These are phyloP conservation scores for Chytriomyces hyalinus DNA, from an alignment of 192 early-diverging fungal genomes.

Conservation along the genomic window DNA sequence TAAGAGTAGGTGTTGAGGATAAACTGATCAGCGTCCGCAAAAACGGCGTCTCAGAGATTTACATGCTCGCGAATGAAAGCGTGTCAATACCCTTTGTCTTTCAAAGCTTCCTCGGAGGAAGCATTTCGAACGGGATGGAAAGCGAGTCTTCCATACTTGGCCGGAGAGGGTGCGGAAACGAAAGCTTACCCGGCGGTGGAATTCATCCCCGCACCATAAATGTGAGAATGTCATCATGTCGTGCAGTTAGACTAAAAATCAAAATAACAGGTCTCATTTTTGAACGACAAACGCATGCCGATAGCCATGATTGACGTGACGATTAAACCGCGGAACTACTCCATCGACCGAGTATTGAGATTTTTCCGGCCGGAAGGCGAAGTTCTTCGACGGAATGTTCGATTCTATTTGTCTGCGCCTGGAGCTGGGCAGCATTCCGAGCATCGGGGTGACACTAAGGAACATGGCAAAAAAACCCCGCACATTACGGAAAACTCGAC, in stretches of 20 bases:
- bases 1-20: constrained; percentile 38
- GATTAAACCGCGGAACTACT: constrained; percentile 39
- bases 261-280: constrained; percentile 35
- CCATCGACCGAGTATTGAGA: constrained; percentile 37
- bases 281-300: constrained; percentile 31
- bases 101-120: constrained; percentile 48
- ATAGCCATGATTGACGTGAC: constrained; percentile 40
- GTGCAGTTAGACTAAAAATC: background rate
- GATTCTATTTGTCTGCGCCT: constrained; percentile 22
- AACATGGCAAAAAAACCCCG: background rate
- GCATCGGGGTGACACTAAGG: background rate
- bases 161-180: constrained; percentile 9
- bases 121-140: constrained; percentile 19
- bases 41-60: constrained; percentile 33
- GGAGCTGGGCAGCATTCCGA: background rate
- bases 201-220: constrained; percentile 28
- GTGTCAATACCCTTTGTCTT: constrained; percentile 54
- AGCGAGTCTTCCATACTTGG: constrained; percentile 17
- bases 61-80: constrained; percentile 43
- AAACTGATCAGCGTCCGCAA: constrained; percentile 30
- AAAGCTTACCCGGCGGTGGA: constrained; percentile 21
- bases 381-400: constrained; percentile 39
- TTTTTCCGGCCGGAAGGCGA: constrained; percentile 56
- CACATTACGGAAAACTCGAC: constrained; percentile 25
- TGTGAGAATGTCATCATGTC: background rate